phyloP scores from a whole-genome alignment of 305 asterid genomes.

The Fraxinus platypoda region DNA sequence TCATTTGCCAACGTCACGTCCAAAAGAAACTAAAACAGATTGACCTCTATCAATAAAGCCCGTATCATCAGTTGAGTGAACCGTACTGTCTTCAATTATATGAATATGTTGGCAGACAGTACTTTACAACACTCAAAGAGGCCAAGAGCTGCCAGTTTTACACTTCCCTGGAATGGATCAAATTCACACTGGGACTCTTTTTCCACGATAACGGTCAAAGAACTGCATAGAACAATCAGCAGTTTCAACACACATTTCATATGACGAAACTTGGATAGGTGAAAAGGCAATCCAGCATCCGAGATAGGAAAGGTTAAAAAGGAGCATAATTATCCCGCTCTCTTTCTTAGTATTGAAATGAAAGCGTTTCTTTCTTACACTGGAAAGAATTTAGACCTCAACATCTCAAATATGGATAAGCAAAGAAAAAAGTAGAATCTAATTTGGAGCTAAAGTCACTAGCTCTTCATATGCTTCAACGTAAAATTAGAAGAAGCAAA shows the following conservation, averaged over 20 bases:
- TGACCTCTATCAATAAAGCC: conserved; percentile 19
- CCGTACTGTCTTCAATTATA: conserved; percentile 21
- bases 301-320: not conserved
- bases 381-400: not conserved
- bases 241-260: conserved; percentile 13
- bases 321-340: not conserved
- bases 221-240: conserved; percentile 48
- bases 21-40: conserved; percentile 21
- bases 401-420: not conserved
- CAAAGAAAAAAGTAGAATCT: not conserved
- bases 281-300: not conserved
- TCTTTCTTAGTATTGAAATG: not conserved
- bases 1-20: conserved; percentile 14
- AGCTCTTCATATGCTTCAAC: not conserved
- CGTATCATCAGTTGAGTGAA: conserved; percentile 19
- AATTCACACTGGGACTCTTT: conserved; percentile 72
- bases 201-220: conserved; percentile 76
- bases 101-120: conserved; percentile 24
- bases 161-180: conserved; percentile 8
- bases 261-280: not conserved
- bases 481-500: not conserved
- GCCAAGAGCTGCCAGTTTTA: conserved; percentile 8
- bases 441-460: not conserved
- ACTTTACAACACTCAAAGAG: conserved; percentile 37
- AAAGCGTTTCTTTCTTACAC: not conserved